These are phyloP conservation scores for Plasmodium yoelii DNA, from an alignment of 169 alveolate genomes.

Conservation along the genomic window DNA sequence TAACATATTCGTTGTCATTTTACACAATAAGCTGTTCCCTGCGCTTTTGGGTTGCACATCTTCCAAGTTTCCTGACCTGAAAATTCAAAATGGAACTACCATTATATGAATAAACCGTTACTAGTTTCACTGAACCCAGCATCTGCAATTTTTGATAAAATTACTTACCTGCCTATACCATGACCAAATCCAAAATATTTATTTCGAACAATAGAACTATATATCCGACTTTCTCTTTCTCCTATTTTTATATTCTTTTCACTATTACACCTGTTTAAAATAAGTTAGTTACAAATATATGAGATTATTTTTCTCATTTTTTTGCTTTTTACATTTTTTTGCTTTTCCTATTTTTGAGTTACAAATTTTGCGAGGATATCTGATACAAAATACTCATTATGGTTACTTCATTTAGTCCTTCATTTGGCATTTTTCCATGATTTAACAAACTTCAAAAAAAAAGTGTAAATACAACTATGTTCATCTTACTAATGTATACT, in stretches of 20 bases:
- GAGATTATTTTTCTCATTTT: not conserved
- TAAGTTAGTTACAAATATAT: not conserved
- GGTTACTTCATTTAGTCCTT: slow-evolving; percentile 65
- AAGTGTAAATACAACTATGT: too few relatives aligned
- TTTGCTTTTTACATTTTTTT: not conserved
- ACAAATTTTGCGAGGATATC: slow-evolving; percentile 72
- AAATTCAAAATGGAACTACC: not conserved
- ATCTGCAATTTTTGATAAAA: not conserved
- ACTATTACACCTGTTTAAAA: slow-evolving; percentile 60
- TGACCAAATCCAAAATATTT: slow-evolving; percentile 75
- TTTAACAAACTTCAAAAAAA: slow-evolving; percentile 50
- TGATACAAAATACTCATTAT: slow-evolving; percentile 59
- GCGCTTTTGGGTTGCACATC: slow-evolving; percentile 75
- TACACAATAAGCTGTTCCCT: slow-evolving; percentile 49
- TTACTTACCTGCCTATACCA: slow-evolving; percentile 71
- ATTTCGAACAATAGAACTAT: slow-evolving; percentile 57
- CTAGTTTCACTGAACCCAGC: too few relatives aligned
- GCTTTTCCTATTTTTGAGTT: not conserved
- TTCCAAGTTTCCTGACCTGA: slow-evolving; percentile 71
- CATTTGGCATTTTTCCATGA: slow-evolving; percentile 47
- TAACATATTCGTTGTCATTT: slow-evolving; percentile 42
- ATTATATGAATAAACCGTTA: not conserved
- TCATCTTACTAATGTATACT: not conserved
- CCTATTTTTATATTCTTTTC: slow-evolving; percentile 74
- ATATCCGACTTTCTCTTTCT: slow-evolving; percentile 61